phyloP scores from a whole-genome alignment of 306 rosid species.

The Pyrus communis region DNA sequence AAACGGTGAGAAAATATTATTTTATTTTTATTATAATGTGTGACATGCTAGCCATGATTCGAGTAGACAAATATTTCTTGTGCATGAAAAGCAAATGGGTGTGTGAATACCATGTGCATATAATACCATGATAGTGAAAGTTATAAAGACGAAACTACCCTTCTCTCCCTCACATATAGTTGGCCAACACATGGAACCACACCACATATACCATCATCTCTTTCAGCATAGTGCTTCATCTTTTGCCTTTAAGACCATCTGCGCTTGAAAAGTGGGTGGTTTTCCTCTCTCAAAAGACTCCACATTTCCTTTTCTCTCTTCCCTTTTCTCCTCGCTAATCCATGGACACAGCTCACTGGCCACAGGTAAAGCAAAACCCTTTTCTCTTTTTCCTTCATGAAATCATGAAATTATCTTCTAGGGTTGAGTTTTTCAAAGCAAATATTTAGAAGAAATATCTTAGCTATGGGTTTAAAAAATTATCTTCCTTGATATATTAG shows the following conservation, averaged over 20 bases:
- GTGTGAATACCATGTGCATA: background rate
- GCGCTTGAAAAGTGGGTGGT: constrained; percentile 41
- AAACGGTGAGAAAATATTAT: too few species aligned
- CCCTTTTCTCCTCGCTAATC: constrained; percentile 36
- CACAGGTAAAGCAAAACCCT: constrained; percentile 68
- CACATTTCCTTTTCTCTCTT: constrained; percentile 32
- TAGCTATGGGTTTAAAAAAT: constrained; percentile 5
- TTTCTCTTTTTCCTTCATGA: constrained; percentile 30
- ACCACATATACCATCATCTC: constrained; percentile 31
- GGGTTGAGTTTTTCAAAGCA: constrained; percentile 30
- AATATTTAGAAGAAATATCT: background rate
- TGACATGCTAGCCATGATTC: too few species aligned
- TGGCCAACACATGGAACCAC: constrained; percentile 78
- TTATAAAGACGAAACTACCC: constrained; percentile 22
- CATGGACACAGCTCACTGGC: constrained; percentile 98
- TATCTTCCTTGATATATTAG: constrained; percentile 16
- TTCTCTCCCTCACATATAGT: constrained; percentile 33
- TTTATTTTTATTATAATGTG: too few species aligned
- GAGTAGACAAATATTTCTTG: background rate
- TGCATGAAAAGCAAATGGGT: background rate
- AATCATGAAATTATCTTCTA: constrained; percentile 35
- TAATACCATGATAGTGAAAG: background rate
- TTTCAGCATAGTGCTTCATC: constrained; percentile 25
- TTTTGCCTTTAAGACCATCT: constrained; percentile 55
- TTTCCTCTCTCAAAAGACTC: constrained; percentile 49